Conservation (phyloP, 805 yeast species). For the Yarrowia sp. region DNA sequence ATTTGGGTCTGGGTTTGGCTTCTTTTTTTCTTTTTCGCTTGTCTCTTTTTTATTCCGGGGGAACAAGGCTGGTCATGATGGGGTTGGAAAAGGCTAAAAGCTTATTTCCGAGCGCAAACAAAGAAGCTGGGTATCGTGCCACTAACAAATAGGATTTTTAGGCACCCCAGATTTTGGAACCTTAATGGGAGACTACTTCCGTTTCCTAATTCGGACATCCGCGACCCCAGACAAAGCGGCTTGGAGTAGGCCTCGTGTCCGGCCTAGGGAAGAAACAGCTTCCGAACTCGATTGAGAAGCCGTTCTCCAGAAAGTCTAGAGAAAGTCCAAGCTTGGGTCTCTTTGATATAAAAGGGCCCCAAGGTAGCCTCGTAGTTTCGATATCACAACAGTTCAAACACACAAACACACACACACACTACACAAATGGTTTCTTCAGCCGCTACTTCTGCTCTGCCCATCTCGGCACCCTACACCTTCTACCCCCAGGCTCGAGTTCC, state of each 20-base stretch:
- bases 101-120: neutral
- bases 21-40: neutral
- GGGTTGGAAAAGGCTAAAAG: neutral
- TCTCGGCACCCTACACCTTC: slow-evolving; percentile 32
- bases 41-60: slow-evolving; percentile 20
- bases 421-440: slow-evolving; percentile 19
- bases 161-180: slow-evolving; percentile 26
- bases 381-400: neutral
- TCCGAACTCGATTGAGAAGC: slow-evolving; percentile 16
- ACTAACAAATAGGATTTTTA: neutral
- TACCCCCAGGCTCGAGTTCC: slow-evolving; percentile 32
- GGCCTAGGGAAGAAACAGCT: neutral
- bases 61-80: slow-evolving; percentile 7
- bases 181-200: neutral
- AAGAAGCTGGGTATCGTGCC: neutral
- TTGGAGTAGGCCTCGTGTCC: neutral
- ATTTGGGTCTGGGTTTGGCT: too few relatives aligned
- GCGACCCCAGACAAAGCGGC: slow-evolving; percentile 19
- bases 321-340: neutral
- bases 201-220: slow-evolving; percentile 16
- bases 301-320: neutral
- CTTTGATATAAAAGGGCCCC: neutral
- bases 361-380: neutral
- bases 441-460: slow-evolving; percentile 29
- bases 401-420: neutral